Percentiles rank a stretch among this genome's conserved stretches.
Conservation (phyloP, 2,329 filamentous ascomycete species). For the Cryphonectria parasitica region DNA sequence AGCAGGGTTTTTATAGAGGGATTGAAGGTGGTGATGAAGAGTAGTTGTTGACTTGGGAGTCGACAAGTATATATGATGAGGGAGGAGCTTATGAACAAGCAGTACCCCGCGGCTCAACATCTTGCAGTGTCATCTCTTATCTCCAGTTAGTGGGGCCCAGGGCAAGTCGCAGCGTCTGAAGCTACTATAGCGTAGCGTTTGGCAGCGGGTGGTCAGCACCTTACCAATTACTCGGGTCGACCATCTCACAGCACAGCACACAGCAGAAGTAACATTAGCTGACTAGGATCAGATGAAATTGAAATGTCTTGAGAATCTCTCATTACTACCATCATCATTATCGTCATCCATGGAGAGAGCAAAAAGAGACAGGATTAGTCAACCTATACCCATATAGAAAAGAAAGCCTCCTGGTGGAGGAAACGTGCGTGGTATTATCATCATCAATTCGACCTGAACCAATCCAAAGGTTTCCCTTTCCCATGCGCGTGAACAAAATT, state of each 20-base stretch:
- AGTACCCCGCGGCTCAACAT: slow-evolving; percentile 9
- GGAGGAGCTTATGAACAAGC: neutral
- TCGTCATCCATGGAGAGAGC: neutral
- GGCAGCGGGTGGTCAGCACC: slow-evolving; percentile 11
- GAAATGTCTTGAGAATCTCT: neutral
- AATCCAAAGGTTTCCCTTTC: neutral
- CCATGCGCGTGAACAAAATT: neutral
- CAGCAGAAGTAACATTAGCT: neutral
- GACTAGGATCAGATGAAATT: neutral
- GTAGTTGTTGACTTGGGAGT: neutral
- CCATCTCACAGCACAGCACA: slow-evolving; percentile 7
- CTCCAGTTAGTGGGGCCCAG: neutral
- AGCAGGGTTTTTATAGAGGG: neutral
- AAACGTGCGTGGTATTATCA: neutral
- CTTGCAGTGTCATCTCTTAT: slow-evolving; percentile 13
- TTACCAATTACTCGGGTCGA: slow-evolving; percentile 3
- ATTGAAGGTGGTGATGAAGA: neutral
- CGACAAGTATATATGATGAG: neutral
- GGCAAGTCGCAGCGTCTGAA: neutral
- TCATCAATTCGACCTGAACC: neutral
- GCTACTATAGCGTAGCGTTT: neutral
- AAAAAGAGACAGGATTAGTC: neutral
- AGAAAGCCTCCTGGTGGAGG: neutral
- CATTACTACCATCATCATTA: slow-evolving; percentile 7
- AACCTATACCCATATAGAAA: neutral